Evolutionary conservation across 495 filamentous ascomycete species (phyloP).

Genomic region (Penicillium riverlandense): DNA sequence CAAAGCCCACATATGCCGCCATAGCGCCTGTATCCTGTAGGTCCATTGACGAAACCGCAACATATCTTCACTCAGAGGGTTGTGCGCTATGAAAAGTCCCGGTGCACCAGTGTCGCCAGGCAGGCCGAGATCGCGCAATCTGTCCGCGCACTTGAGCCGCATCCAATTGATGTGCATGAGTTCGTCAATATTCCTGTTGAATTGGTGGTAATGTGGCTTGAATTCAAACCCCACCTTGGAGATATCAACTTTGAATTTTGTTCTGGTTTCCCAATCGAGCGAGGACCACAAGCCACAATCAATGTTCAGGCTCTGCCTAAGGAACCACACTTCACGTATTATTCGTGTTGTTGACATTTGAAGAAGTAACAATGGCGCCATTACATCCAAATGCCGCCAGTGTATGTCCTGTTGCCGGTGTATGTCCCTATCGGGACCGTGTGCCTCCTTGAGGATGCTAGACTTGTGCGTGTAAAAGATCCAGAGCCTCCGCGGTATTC

Average conservation of each 20-base stretch:
- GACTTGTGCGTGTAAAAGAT: too few relatives aligned
- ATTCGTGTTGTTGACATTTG: background rate
- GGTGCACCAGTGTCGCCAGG: constrained; percentile 10
- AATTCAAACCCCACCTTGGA: background rate
- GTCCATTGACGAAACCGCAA: constrained; percentile 11
- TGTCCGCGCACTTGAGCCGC: constrained; percentile 14
- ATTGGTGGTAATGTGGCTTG: background rate
- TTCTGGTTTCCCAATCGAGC: background rate
- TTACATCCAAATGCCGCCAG: constrained; percentile 26
- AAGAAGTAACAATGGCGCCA: constrained; percentile 13
- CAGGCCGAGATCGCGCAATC: constrained; percentile 6
- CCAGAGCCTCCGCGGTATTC: too few relatives aligned
- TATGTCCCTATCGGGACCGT: background rate
- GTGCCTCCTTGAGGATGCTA: background rate
- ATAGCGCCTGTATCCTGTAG: background rate
- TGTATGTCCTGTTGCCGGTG: constrained; percentile 5
- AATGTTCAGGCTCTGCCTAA: constrained; percentile 3
- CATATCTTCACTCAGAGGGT: constrained; percentile 16
- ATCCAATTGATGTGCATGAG: constrained; percentile 19
- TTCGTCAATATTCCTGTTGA: background rate
- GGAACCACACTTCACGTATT: constrained; percentile 6
- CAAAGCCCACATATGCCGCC: too few relatives aligned
- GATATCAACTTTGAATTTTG: background rate
- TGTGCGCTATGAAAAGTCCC: constrained; percentile 9
- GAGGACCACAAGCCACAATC: constrained; percentile 10